These are phyloP conservation scores for Zygosaccharomyces bisporus DNA, from an alignment of 805 yeast species.

Conservation along the genomic window DNA sequence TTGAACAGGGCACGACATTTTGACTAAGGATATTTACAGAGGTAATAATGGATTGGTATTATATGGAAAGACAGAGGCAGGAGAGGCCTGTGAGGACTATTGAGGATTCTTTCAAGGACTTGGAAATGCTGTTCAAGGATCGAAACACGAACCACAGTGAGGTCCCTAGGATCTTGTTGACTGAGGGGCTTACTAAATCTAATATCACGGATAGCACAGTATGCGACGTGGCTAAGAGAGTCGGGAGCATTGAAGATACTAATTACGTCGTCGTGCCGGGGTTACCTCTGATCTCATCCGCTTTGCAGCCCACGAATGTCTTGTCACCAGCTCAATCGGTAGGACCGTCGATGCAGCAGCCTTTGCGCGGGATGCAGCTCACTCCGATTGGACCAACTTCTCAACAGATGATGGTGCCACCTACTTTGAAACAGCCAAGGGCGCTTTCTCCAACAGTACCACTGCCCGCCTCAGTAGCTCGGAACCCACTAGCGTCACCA, in stretches of 20 bases:
- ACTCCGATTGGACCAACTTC: neutral
- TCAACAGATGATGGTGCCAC: neutral
- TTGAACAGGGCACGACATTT: neutral
- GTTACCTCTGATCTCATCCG: conserved; percentile 1
- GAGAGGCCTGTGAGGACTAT: conserved; percentile 13
- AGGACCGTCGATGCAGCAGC: neutral
- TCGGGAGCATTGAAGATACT: neutral
- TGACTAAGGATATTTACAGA: neutral
- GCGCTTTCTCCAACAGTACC: neutral
- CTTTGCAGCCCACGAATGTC: neutral
- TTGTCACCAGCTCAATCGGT: conserved; percentile 1
- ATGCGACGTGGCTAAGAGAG: neutral
- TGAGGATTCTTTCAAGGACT: conserved; percentile 22
- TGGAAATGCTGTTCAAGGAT: conserved; percentile 10
- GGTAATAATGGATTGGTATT: neutral
- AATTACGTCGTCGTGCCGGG: conserved; percentile 1
- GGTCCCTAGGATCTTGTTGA: conserved; percentile 1
- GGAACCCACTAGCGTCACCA: neutral
- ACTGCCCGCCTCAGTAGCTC: neutral
- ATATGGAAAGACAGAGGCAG: neutral
- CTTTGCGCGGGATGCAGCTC: neutral
- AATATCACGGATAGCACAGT: neutral
- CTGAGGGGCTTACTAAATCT: neutral
- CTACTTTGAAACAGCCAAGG: neutral
- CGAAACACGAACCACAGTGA: neutral